Percentiles rank a stretch among this genome's conserved stretches.
Evolutionary conservation across 495 filamentous ascomycete species (phyloP).

Genomic region (Xylaria bambusicola): DNA sequence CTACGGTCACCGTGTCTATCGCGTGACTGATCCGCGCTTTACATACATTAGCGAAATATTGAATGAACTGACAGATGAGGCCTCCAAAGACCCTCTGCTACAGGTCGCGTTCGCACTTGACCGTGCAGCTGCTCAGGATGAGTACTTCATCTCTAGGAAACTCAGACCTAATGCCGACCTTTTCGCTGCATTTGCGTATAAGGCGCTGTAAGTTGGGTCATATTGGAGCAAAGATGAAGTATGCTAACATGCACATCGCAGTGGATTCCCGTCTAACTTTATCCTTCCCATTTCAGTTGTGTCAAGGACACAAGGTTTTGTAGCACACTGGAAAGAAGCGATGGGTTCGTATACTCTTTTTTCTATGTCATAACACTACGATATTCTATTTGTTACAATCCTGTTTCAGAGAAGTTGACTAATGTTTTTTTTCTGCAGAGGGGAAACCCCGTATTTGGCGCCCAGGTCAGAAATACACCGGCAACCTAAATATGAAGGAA

Average conservation of each 20-base stretch:
- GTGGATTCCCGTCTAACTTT: slow-evolving; percentile 29
- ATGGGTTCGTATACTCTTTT: slow-evolving; percentile 25
- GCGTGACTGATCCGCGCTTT: slow-evolving; percentile 54
- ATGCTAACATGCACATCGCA: slow-evolving; percentile 9
- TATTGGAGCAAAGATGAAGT: not conserved
- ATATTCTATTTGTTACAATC: no score
- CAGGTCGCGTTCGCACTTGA: slow-evolving; percentile 55
- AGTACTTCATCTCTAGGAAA: slow-evolving; percentile 51
- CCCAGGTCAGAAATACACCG: slow-evolving; percentile 13
- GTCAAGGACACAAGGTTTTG: slow-evolving; percentile 29
- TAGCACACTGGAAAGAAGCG: slow-evolving; percentile 38
- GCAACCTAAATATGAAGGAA: slow-evolving; percentile 10
- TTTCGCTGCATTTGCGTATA: slow-evolving; percentile 60
- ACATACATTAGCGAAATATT: slow-evolving; percentile 51
- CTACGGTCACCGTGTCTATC: slow-evolving; percentile 62
- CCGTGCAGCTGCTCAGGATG: slow-evolving; percentile 48
- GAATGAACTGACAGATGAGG: slow-evolving; percentile 40
- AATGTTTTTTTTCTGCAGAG: not conserved
- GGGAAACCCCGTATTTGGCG: slow-evolving; percentile 15
- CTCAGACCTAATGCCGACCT: slow-evolving; percentile 61
- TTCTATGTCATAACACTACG: not conserved
- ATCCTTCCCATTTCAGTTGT: slow-evolving; percentile 33
- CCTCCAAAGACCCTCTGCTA: slow-evolving; percentile 44
- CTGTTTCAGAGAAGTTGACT: no score
- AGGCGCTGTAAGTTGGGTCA: slow-evolving; percentile 43